These are phyloP conservation scores for Blastocystis sp. DNA, from an alignment of 352 stramenopile species.

Conservation along the genomic window DNA sequence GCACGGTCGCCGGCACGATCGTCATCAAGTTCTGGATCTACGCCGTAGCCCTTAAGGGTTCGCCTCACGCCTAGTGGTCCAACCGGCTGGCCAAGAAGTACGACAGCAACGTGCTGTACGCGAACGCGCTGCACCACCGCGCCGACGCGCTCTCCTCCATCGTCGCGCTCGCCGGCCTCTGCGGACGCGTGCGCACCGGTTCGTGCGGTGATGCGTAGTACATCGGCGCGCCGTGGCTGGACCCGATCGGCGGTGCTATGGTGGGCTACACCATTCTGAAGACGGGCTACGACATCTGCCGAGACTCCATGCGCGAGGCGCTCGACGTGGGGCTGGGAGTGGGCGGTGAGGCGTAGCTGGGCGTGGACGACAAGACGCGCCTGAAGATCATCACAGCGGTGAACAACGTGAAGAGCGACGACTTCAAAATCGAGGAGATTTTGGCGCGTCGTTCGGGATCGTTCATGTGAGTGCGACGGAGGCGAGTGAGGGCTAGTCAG, in stretches of 20 bases:
- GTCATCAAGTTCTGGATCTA: constrained; percentile 64
- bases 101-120: constrained; percentile 62
- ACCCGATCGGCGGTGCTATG: constrained; percentile 48
- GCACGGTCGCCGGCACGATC: constrained; percentile 33
- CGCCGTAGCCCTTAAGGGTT: background rate
- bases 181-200: background rate
- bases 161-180: constrained; percentile 35
- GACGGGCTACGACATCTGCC: constrained; percentile 51
- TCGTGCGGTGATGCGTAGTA: background rate
- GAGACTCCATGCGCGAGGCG: constrained; percentile 16
- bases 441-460: constrained; percentile 37
- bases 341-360: constrained; percentile 2
- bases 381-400: constrained; percentile 55
- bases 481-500: background rate
- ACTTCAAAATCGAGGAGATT: constrained; percentile 49
- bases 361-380: constrained; percentile 48
- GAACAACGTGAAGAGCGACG: constrained; percentile 56
- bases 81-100: constrained; percentile 63
- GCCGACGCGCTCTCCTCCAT: constrained; percentile 61
- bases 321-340: background rate
- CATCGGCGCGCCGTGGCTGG: constrained; percentile 40
- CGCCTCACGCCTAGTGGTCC: constrained; percentile 7
- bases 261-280: constrained; percentile 63
- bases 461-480: background rate
- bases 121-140: constrained; percentile 54